Evolutionary conservation across 2,329 filamentous ascomycete genomes (phyloP).

Genomic region (Aspergillus phoenicis): DNA sequence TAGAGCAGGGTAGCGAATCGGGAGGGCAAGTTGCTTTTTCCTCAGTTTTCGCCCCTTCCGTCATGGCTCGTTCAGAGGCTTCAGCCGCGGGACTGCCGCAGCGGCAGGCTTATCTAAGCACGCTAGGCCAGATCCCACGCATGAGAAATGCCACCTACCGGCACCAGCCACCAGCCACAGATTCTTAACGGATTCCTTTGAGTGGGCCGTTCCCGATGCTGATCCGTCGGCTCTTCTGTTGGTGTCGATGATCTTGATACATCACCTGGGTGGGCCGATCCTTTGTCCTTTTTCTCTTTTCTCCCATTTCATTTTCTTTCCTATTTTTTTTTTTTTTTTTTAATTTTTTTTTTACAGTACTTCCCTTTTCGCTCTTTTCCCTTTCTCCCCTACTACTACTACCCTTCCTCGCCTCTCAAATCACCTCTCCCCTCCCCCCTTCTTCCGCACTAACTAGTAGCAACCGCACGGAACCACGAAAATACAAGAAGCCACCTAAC

Average conservation of each 20-base stretch:
- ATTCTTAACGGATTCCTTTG: conserved; percentile 26
- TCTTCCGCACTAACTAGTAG: background rate
- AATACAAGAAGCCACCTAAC: conserved; percentile 7
- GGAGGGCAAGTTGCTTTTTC: background rate
- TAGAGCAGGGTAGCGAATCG: background rate
- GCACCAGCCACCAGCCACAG: conserved; percentile 20
- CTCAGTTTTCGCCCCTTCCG: conserved; percentile 20
- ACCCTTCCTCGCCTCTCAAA: conserved; percentile 6
- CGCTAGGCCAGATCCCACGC: conserved; percentile 14
- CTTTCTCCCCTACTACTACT: background rate
- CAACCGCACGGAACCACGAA: background rate
- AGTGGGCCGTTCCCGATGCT: conserved; percentile 29
- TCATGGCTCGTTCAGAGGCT: conserved; percentile 22
- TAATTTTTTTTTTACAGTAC: background rate
- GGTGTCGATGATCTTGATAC: conserved; percentile 31
- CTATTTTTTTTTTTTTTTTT: background rate
- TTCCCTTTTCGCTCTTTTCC: conserved; percentile 7
- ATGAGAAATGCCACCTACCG: conserved; percentile 1
- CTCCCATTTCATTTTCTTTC: background rate
- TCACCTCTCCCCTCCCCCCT: background rate
- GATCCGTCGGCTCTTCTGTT: conserved; percentile 28
- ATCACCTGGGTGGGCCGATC: conserved; percentile 27
- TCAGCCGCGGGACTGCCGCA: conserved; percentile 9
- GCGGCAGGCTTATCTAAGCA: conserved; percentile 19
- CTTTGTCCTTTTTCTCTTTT: conserved; percentile 7